Evolutionary conservation across 164 flowering plant genomes (phyloP), one percentile per base, ranked within the genome.

Genomic region (Magnolia officinalis): DNA sequence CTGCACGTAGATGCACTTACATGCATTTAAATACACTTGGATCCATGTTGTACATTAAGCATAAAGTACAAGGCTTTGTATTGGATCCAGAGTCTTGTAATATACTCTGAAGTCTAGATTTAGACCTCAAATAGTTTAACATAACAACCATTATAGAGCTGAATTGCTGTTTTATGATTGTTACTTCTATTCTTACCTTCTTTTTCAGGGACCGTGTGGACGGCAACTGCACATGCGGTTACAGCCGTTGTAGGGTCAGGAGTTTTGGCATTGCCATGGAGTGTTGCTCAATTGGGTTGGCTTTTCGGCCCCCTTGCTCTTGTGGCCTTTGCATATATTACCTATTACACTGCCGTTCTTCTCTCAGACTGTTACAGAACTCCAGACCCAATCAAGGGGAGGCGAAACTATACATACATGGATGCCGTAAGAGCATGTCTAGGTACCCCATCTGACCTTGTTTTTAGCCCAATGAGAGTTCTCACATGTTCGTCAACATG

Each of bases 201-300:
- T 37, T 37, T 4, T 37, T 37, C 45, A 37, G 45, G 6, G 45
- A 37, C 63, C 1, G 45, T 72, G 6, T 77, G 79, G 75, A 77
- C 79, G 5, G 72, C 79, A 18, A 65, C 63, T 8, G 79, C 79
- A 2, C 75, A 77, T 65, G 63, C n/a, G 24, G 29, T 72, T 0
- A 77, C 79, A 51, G 79, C 75, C 6, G 19, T 72, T 1, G 50
- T 77, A 4, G 79, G 79, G 16, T 72, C 79, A 66, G 79, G 79
- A 45, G 75, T 77, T 26, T 63, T 77, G 7, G 63, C 75, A 6
- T 50, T 77, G 71, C 64, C 75, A 52, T 78, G 76, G 80, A 73
- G 76, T 45, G 67, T 78, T 16, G 80, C 80, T 58, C 80, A 78
- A 58, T 19, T 78, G 70, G 80, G 80, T 19, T 78, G 80, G 80